Base-by-base conservation (phyloP, 441 rosid genomes). In the Populus trichocarpa region DNA sequence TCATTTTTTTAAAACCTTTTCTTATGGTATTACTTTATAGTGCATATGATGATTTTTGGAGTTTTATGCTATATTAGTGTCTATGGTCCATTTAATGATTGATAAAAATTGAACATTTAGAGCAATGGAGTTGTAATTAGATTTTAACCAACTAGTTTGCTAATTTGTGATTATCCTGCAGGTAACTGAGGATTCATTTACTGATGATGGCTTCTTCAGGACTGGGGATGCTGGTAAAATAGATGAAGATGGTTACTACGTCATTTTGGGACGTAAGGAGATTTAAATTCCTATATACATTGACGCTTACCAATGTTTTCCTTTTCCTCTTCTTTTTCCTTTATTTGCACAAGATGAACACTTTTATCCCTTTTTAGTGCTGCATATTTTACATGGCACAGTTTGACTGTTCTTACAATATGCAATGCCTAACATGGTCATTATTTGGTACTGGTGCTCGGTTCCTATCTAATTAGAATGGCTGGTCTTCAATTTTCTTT, bases 221-320 rank as follows among this genome's bases (percentile, higher is more conserved):
- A 94, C 99, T 14, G 99, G 99, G 70, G 98, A 96, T 88, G 92
- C 97, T 75, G 96, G 92, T 26, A 88, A 87, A 89, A 77, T 91
- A 72, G 92, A 96, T 80, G 94, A 93, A 81, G 97, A 96, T 78
- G 98, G 98, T 74, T 89, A 93, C 80, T 90, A 83, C 81, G 70
- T 96, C 80, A 96, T 96, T 82, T 85, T 96, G 90, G 98, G 98
- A 84, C 96, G 98, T 94, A 87, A 89, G 97, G 26, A 83, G 46
- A 81, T 83, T 72, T 75, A 53, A 28, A 66, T 75, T 80, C 76
- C 25, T 38, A 30, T 69, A 73, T 76, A 63, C 75, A 40, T 74
- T 9, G 22, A 53, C 8, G n/a, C n/a, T 20, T 16, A 30, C 32
- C 46, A 57, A 12, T 71, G 18, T 32, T 57, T 38, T 46, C 25